Conservation (phyloP, 345 rosid species). For the Camelina neglecta region DNA sequence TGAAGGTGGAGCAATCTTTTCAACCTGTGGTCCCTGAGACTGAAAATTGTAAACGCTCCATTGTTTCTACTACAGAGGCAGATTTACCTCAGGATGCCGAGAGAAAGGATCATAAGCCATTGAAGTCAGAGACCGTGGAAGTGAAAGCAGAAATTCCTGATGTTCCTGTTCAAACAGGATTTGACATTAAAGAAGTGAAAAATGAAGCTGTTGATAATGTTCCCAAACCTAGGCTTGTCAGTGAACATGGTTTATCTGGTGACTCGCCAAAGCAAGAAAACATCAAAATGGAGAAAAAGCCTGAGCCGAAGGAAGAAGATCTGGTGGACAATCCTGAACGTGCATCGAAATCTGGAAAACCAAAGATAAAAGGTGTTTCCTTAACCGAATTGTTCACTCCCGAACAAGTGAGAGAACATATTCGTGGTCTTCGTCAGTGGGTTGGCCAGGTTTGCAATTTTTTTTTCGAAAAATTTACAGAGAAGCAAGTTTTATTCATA, state of each 20-base stretch:
- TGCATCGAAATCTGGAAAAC: conserved; percentile 82
- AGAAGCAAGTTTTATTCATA: conserved; percentile 12
- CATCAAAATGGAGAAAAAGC: conserved; percentile 57
- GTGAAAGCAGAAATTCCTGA: conserved; percentile 61
- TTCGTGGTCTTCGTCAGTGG: conserved; percentile 95
- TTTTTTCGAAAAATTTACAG: conserved; percentile 9
- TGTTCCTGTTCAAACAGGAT: conserved; percentile 60
- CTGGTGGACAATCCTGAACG: conserved; percentile 53
- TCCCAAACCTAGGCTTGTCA: conserved; percentile 51
- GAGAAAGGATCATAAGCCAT: conserved; percentile 53
- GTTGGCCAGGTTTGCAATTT: conserved; percentile 86
- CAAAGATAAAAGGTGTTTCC: conserved; percentile 95
- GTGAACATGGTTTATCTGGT: conserved; percentile 50
- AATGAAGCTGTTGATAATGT: conserved; percentile 57
- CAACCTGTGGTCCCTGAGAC: conserved; percentile 51
- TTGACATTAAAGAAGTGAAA: conserved; percentile 51
- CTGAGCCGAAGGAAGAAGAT: conserved; percentile 65
- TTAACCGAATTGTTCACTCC: conserved; percentile 96
- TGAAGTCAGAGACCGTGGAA: conserved; percentile 62
- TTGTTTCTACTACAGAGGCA: conserved; percentile 48
- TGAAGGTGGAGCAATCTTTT: conserved; percentile 74
- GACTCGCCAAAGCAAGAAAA: conserved; percentile 55
- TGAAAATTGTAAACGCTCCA: conserved; percentile 54
- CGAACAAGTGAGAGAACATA: conserved; percentile 95
- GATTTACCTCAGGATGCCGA: conserved; percentile 53